Evolutionary conservation across 2,329 filamentous ascomycete genomes (phyloP).

Genomic region (Pseudogymnoascus sp.): DNA sequence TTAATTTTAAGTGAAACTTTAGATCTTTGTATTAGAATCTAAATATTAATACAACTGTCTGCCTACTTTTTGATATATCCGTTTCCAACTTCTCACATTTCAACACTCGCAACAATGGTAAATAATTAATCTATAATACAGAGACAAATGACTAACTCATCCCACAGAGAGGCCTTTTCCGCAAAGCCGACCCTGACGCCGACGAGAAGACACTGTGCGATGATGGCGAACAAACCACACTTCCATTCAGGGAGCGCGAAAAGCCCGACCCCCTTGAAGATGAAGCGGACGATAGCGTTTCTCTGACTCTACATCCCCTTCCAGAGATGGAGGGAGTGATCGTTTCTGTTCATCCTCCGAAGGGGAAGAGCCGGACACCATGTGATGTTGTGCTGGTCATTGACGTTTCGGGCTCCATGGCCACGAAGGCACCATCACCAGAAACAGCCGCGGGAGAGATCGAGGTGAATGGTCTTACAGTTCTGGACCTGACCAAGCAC

Average conservation of each 20-base stretch:
- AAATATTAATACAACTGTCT: background rate
- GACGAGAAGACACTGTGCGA: constrained; percentile 3
- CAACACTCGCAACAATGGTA: background rate
- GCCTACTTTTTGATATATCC: background rate
- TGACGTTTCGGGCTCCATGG: constrained; percentile 56
- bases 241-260: background rate
- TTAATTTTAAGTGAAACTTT: background rate
- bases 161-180: background rate
- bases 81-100: background rate
- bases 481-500: constrained; percentile 56
- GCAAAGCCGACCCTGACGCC: background rate
- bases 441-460: constrained; percentile 19
- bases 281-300: background rate
- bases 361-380: constrained; percentile 33
- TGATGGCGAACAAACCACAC: background rate
- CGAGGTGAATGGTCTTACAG: constrained; percentile 46
- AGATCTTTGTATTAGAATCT: background rate
- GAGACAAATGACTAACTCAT: background rate
- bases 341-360: constrained; percentile 43
- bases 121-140: background rate
- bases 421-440: constrained; percentile 40
- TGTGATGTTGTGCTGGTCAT: constrained; percentile 58
- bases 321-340: constrained; percentile 37
- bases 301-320: constrained; percentile 36
- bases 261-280: background rate